These are phyloP conservation scores for Podospora pseudopauciseta DNA, from an alignment of 495 filamentous ascomycete genomes.

Conservation along the genomic window DNA sequence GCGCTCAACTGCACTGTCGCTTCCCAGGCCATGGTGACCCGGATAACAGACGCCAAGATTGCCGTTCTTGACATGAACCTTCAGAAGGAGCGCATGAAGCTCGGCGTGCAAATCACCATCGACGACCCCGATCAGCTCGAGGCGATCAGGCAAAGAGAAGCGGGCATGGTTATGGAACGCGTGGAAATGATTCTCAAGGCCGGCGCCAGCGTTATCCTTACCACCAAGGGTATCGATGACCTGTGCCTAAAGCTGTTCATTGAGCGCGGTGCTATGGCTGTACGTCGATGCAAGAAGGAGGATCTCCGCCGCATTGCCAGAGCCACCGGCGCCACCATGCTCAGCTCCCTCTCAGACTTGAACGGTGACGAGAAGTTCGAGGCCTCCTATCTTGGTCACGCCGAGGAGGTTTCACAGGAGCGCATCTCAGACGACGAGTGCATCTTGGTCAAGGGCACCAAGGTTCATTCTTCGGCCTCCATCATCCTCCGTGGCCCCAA, in stretches of 20 bases:
- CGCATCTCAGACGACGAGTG: slow-evolving; percentile 98
- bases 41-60: slow-evolving; percentile 91
- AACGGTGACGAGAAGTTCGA: slow-evolving; percentile 99
- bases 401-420: slow-evolving; percentile 94
- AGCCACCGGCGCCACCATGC: slow-evolving; percentile 88
- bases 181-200: slow-evolving; percentile 98
- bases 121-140: slow-evolving; percentile 96
- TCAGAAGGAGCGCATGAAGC: slow-evolving; percentile 98
- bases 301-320: slow-evolving; percentile 93
- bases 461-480: slow-evolving; percentile 86
- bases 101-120: slow-evolving; percentile 96
- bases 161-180: slow-evolving; percentile 88
- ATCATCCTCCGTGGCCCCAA: slow-evolving; percentile 96
- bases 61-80: slow-evolving; percentile 97
- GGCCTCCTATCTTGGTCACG: slow-evolving; percentile 76
- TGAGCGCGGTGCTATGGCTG: slow-evolving; percentile 93
- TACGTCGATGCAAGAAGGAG: slow-evolving; percentile 97
- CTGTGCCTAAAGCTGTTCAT: slow-evolving; percentile 91
- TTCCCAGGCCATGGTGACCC: slow-evolving; percentile 95
- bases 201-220: slow-evolving; percentile 92
- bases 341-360: slow-evolving; percentile 89
- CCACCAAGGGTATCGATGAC: slow-evolving; percentile 98
- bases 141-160: slow-evolving; percentile 88
- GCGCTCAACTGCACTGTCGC: slow-evolving; percentile 98
- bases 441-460: slow-evolving; percentile 94